Base-by-base conservation (phyloP, 192 early-diverging fungal species). In the Coemansia sp. region DNA sequence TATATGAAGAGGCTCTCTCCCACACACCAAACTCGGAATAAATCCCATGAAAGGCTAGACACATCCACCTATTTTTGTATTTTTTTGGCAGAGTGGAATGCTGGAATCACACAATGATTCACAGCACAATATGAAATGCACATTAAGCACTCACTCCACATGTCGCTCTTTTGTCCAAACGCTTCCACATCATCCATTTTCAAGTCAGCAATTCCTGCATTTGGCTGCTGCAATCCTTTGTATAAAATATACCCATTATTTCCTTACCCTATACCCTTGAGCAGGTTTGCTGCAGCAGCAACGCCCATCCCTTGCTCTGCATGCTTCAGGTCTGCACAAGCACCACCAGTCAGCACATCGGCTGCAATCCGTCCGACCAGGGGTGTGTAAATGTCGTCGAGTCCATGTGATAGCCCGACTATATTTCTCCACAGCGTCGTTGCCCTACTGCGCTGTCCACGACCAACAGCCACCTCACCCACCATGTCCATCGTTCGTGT, bases 191-290 rank as follows among this genome's bases (percentile, higher is more conserved):
- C 37, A 39, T 39, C 15, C 1, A 39, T 39, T 13, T 13, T 39
- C 37, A 15, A 13, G 10, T 13, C 15, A 13, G 37, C 8, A 15
- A 13, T 39, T 39, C 16, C 2, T n/a, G 43, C 37, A 18, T 58
- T 12, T 33, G 30, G 57, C 21, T 37, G 18, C 20, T 23, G 31
- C 61, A 52, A 23, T 55, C 46, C 49, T 53, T 45, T 39, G 48
- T 52, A 46, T n/a, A n/a, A n/a, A n/a, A n/a, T n/a, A n/a, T n/a
- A 51, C 46, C 34, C 37, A 71, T 25, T 25, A 28, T 21, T 16
- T 40, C 33, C 71, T 74, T 74, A 79, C 72, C 77, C 79, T 23
- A 81, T 53, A 35, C 79, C 79, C 74, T 75, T 75, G 58, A 81
- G 70, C 58, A 81, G 43, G 15, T 68, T 75, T 8, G 68, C 70